Base-by-base conservation (phyloP, 345 rosid genomes). In the Turritis glabra region DNA sequence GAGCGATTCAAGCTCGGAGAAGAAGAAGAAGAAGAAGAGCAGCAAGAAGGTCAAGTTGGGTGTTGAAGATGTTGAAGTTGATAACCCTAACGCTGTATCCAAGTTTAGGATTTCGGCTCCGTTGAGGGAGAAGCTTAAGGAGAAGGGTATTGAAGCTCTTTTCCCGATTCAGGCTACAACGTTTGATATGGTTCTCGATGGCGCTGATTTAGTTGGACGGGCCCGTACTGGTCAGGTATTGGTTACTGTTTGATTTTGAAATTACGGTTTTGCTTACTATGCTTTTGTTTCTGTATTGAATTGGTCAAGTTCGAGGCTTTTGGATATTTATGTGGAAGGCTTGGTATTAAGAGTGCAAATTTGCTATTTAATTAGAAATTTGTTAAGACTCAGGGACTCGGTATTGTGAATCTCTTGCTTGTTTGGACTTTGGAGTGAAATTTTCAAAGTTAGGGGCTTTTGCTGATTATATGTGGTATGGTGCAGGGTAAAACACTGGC, bases 171-270 rank as follows among this genome's bases (percentile, higher is more conserved):
- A 90, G 73, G 99, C 99, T 22, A 78, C 69, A 71, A 95, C 98
- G 3, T 95, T 92, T 68, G 82, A 85, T 56, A 88, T 81, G 79
- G 68, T 95, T 78, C 84, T 88, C 7, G 86, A 85, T 44, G 98
- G 98, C 10, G 82, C 79, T 69, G 99, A 95, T 74, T 82, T 95
- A 82, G 97, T 95, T 38, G 98, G 99, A 8, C 81, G 98, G 1
- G 98, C 99, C 9, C 93, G 99, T 9, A 95, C 99, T 46, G 98
- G 98, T 64, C 98, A 92, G 94, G 98, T 92, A 80, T 35, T 22
- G 15, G 29, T 15, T 38, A 7, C 18, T 38, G 1, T 41, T 50
- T 30, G 8, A 32, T 55, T 40, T 21, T 63, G 51, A 22, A 59
- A 47, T 60, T 12, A 3, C 21, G 0, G 5, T 29, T 10, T 5